Percentiles rank a stretch among this genome's conserved stretches.
phyloP scores from a whole-genome alignment of 2,329 filamentous ascomycete species.

The Botrytis fragariae region DNA sequence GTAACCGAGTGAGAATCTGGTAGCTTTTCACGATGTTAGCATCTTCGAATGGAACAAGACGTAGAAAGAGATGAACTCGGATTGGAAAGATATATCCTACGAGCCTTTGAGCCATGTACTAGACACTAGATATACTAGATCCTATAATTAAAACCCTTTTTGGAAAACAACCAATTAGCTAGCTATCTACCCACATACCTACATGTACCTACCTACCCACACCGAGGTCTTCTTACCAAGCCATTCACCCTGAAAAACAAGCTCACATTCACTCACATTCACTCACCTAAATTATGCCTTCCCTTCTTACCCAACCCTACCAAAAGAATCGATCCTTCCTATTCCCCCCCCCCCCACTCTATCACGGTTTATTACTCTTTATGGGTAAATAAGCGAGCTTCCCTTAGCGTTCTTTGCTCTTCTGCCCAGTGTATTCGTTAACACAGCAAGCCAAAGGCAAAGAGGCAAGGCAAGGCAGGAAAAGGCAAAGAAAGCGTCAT shows the following conservation, averaged over 20 bases:
- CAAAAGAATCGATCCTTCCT: neutral
- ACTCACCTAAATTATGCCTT: neutral
- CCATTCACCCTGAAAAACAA: neutral
- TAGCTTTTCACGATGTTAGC: neutral
- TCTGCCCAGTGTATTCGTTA: neutral
- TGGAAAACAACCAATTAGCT: neutral
- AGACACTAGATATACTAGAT: neutral
- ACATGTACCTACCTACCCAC: neutral
- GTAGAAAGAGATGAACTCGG: neutral
- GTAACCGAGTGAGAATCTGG: neutral
- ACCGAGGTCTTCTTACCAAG: neutral
- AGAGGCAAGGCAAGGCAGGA: neutral
- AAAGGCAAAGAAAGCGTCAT: slow-evolving; percentile 14
- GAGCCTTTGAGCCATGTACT: neutral
- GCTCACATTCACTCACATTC: neutral
- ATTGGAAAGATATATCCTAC: neutral
- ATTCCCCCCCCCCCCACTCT: neutral
- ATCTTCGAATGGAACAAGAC: neutral
- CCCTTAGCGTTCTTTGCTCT: neutral
- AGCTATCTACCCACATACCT: neutral
- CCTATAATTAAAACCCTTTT: neutral
- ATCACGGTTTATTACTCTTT: neutral
- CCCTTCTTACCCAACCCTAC: neutral
- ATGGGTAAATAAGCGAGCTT: slow-evolving; percentile 17
- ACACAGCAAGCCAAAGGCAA: slow-evolving; percentile 2